phyloP scores from a whole-genome alignment of 768 basidiomycete species.

The Tylopilus sp. region DNA sequence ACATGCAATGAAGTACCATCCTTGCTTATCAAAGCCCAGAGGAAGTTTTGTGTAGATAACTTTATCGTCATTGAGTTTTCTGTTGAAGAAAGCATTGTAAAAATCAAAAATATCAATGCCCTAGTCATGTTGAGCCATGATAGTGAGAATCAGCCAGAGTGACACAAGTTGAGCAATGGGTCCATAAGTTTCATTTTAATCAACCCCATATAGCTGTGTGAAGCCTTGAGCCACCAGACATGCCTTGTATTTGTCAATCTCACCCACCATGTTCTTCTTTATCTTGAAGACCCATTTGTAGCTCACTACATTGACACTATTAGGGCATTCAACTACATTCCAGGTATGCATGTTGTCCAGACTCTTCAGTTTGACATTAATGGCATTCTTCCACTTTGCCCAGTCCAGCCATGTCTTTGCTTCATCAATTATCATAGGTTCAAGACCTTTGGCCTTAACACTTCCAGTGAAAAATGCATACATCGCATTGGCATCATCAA shows the following conservation, averaged over 20 bases:
- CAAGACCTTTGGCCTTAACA: too few relatives aligned
- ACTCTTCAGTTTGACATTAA: background rate
- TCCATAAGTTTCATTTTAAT: background rate
- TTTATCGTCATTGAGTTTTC: background rate
- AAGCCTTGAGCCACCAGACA: too few relatives aligned
- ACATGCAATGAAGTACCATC: background rate
- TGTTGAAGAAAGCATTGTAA: background rate
- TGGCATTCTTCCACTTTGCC: constrained; percentile 23
- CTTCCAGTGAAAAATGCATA: too few relatives aligned
- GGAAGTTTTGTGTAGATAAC: background rate
- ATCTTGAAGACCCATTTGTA: constrained; percentile 41
- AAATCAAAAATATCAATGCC: background rate
- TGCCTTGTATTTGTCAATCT: too few relatives aligned
- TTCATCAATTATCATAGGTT: constrained; percentile 18
- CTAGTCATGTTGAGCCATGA: background rate
- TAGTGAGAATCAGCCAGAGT: background rate
- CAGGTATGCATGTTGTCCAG: constrained; percentile 28
- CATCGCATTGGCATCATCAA: too few relatives aligned
- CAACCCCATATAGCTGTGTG: too few relatives aligned
- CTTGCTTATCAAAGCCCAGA: background rate
- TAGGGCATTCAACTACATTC: constrained; percentile 26
- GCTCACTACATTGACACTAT: constrained; percentile 29
- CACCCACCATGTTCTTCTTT: too few relatives aligned
- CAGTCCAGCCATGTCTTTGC: constrained; percentile 22
- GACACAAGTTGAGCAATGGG: background rate